Conservation (phyloP, 148 eudicot species). For the Fallopia convolvulus region DNA sequence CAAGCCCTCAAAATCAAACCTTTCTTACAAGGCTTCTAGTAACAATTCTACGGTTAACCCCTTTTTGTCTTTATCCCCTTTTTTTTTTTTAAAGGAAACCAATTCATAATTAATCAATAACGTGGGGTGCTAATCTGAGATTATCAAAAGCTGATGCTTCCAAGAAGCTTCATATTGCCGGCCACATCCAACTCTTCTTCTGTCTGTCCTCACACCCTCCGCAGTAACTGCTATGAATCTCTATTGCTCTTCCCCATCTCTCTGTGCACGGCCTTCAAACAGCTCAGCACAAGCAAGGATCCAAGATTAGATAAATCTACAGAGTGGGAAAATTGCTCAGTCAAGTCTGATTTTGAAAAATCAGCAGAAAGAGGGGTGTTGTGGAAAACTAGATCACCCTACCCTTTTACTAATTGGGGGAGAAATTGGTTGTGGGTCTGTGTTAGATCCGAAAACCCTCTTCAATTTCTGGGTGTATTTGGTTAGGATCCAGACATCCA, state of each 20-base stretch:
- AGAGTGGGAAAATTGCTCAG: background rate
- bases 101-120: background rate
- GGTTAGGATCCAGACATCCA: background rate
- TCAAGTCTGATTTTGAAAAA: background rate
- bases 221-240: background rate
- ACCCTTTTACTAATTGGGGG: background rate
- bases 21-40: background rate
- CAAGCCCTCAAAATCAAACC: background rate
- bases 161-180: slow-evolving; percentile 18
- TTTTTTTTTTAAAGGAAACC: background rate
- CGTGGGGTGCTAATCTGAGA: slow-evolving; percentile 12
- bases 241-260: background rate
- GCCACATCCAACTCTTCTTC: slow-evolving; percentile 7
- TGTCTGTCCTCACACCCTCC: slow-evolving; percentile 10
- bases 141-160: slow-evolving; percentile 14
- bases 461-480: background rate
- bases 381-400: background rate
- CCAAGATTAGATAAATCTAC: background rate
- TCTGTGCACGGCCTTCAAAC: background rate
- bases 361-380: background rate
- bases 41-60: slow-evolving; percentile 1
- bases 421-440: slow-evolving; percentile 1
- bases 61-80: slow-evolving; percentile 2
- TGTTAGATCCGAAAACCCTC: slow-evolving; percentile 1
- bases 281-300: slow-evolving; percentile 1